These are phyloP conservation scores for Musa acuminata DNA, from an alignment of 176 grass and related monocot genomes.

Conservation along the genomic window DNA sequence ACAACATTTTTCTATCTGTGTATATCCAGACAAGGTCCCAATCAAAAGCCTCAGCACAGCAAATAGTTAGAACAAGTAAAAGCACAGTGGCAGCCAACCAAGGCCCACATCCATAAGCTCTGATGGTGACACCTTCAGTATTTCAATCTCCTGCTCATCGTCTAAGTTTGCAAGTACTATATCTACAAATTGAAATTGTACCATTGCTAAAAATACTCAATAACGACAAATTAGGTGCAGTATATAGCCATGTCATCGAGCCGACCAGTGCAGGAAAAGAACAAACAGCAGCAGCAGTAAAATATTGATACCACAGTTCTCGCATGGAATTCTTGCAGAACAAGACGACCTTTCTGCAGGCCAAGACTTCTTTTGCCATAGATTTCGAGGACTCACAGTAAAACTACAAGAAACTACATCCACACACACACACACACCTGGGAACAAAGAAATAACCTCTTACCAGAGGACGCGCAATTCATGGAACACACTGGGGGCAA, in stretches of 20 bases:
- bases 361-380: background rate
- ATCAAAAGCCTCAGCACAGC: too few relatives aligned
- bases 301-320: too few relatives aligned
- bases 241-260: background rate
- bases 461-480: background rate
- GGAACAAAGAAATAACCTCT: background rate
- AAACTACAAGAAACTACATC: too few relatives aligned
- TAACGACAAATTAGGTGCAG: too few relatives aligned
- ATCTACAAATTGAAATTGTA: background rate
- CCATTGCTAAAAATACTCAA: too few relatives aligned
- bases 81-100: too few relatives aligned
- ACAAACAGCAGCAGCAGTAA: background rate
- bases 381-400: too few relatives aligned
- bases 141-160: background rate
- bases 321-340: background rate
- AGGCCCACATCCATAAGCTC: background rate
- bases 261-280: background rate
- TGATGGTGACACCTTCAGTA: background rate
- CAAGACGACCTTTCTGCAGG: background rate
- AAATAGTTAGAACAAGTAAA: too few relatives aligned
- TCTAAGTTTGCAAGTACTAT: background rate
- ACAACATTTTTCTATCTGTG: too few relatives aligned
- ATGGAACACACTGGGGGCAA: background rate
- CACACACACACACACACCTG: too few relatives aligned
- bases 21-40: too few relatives aligned